Percentiles rank a stretch among this genome's conserved stretches.
Conservation (phyloP, 306 rosid genomes). For the Trichosanthes cucumerina region DNA sequence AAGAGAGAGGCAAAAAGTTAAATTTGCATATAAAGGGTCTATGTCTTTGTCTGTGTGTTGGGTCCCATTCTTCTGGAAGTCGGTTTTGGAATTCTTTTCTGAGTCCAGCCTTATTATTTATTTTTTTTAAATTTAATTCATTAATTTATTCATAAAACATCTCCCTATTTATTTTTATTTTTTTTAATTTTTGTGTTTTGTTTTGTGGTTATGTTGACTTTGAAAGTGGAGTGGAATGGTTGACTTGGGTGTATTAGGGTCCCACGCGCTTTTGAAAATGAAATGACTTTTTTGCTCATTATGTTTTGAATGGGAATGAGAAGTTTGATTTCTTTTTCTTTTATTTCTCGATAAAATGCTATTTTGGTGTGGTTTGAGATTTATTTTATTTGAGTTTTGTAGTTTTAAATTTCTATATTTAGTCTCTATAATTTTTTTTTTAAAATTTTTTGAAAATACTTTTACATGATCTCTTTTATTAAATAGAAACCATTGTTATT, state of each 20-base stretch:
- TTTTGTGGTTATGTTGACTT: constrained; percentile 5
- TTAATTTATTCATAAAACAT: neutral
- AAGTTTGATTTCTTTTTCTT: neutral
- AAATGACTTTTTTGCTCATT: constrained; percentile 1
- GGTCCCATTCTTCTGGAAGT: constrained; percentile 4
- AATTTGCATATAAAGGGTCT: neutral
- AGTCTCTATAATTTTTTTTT: too few relatives aligned
- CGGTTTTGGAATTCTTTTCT: constrained; percentile 7
- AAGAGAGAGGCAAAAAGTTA: neutral
- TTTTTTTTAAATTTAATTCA: too few relatives aligned
- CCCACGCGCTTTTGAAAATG: constrained; percentile 12
- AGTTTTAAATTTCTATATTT: too few relatives aligned
- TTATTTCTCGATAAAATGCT: too few relatives aligned
- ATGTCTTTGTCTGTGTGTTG: neutral
- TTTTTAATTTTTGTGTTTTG: neutral
- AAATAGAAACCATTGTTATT: too few relatives aligned
- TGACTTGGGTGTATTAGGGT: neutral
- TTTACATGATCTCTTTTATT: too few relatives aligned
- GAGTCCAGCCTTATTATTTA: neutral
- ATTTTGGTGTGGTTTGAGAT: too few relatives aligned
- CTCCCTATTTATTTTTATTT: too few relatives aligned
- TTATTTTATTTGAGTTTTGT: too few relatives aligned
- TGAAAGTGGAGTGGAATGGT: neutral
- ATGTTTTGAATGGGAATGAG: neutral
- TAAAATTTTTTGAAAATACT: too few relatives aligned